Percentiles rank a stretch among this genome's conserved stretches.
These are phyloP conservation scores for Nicotiana undulata DNA, from an alignment of 257 asterid genomes.

Conservation along the genomic window DNA sequence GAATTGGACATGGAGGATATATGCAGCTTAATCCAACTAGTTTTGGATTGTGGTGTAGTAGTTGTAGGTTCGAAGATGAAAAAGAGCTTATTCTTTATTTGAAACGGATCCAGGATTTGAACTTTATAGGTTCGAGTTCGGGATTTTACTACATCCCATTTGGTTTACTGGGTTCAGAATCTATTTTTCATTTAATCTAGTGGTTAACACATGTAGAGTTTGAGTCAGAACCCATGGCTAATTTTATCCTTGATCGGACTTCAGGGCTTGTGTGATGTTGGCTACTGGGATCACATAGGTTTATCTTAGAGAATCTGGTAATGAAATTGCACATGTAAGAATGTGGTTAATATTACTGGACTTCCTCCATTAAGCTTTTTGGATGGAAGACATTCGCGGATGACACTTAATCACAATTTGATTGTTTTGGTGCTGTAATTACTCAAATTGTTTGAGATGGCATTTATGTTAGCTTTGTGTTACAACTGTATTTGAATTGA, in stretches of 20 bases:
- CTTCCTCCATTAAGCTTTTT: not conserved
- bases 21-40: not conserved
- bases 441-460: not conserved
- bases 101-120: too few species aligned
- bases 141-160: too few species aligned
- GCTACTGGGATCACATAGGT: not conserved
- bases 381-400: not conserved
- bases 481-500: not conserved
- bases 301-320: constrained; percentile 1
- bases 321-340: not conserved
- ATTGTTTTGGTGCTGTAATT: not conserved
- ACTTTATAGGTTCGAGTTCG: too few species aligned
- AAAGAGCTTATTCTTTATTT: not conserved
- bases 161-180: too few species aligned
- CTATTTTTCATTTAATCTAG: too few species aligned
- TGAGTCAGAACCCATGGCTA: too few species aligned
- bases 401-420: not conserved
- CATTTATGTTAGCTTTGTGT: not conserved
- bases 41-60: not conserved
- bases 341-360: not conserved
- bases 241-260: not conserved
- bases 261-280: not conserved
- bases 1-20: not conserved
- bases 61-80: not conserved
- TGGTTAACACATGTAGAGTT: too few species aligned